Base-by-base conservation (phyloP, 2,329 filamentous ascomycete species). In the Golovinomyces cichoracearum region DNA sequence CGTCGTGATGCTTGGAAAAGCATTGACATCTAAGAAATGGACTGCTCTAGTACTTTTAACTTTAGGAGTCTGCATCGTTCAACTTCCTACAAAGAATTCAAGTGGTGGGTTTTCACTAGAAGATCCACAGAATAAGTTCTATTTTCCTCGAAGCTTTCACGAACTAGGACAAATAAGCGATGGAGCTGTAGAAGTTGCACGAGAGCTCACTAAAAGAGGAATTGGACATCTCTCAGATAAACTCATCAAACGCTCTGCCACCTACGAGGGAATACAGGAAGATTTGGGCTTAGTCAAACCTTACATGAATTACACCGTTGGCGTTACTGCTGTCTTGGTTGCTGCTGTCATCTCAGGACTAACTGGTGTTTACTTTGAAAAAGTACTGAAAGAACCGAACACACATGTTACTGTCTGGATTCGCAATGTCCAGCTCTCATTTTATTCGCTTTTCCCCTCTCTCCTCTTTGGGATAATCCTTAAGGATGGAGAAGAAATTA, bases 371-470 rank as follows among this genome's bases (percentile, higher is more conserved):
- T 84, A 83, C 57, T 86, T 88, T 54, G 83, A 95, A 62, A 94
- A 92, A 64, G 77, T 94, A 2, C 68, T 95, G 49, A 93, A 92
- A 62, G 81, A 93, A 54, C 80, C 81, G n/a, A 71, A 74, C 0
- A 71, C 72, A 1, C 72, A 76, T 45, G 78, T 78, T 5, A 88
- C 83, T 0, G 70, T 95, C 13, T 98, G 90, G 90, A 78, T 90
- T 40, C 78, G 90, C 52, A 98, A 95, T 61, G 80, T 94, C 44
- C 90, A 98, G 63, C 68, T 98, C 22, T 86, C 85, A 0, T 83
- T 94, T 60, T 98, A 93, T 66, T 93, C 86, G 0, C 68, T 95
- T 1, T 88, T 94, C 57, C 84, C 88, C 0, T 82, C 86, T 0
- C 68, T 94, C 0, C 76, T 95, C 50, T 71, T 93, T 48, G 90